Conservation (phyloP, 768 basidiomycete genomes). For the Suillus hirtellus region DNA sequence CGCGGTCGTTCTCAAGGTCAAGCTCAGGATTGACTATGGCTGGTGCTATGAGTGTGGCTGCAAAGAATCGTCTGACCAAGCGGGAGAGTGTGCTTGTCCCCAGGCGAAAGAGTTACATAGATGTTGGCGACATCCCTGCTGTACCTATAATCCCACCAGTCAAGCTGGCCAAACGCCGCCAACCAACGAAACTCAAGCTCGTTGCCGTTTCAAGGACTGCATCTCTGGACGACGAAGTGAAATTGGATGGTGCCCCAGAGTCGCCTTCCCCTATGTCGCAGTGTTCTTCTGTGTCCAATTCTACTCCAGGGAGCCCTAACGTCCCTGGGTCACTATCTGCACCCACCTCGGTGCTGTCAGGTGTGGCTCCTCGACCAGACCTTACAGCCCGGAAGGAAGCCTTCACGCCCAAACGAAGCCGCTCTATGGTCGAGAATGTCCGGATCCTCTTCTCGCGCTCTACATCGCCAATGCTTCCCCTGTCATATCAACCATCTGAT, state of each 20-base stretch:
- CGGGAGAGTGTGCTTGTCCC: conserved; percentile 73
- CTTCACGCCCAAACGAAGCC: conserved; percentile 41
- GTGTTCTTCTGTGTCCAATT: conserved; percentile 35
- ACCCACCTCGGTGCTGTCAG: conserved; percentile 15
- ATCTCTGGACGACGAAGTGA: conserved; percentile 25
- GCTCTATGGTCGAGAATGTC: conserved; percentile 64
- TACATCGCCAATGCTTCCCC: conserved; percentile 37
- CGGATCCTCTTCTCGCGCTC: conserved; percentile 59
- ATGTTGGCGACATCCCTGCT: conserved; percentile 13
- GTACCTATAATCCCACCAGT: neutral
- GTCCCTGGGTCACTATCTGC: conserved; percentile 19
- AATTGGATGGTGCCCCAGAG: conserved; percentile 23
- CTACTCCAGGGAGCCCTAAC: conserved; percentile 25
- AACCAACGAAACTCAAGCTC: conserved; percentile 32
- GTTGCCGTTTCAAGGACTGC: conserved; percentile 21
- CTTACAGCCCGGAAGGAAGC: conserved; percentile 24
- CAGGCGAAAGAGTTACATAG: conserved; percentile 52
- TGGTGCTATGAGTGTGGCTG: conserved; percentile 53
- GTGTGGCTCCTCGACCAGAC: conserved; percentile 29
- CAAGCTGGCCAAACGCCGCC: conserved; percentile 23
- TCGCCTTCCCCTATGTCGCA: conserved; percentile 43
- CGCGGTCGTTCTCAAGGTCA: conserved; percentile 51
- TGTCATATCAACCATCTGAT: conserved; percentile 29
- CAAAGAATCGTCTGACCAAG: conserved; percentile 56
- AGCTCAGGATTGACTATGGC: conserved; percentile 62